Conservation (phyloP, 2,329 filamentous ascomycete genomes). For the Colletotrichum tropicicola region DNA sequence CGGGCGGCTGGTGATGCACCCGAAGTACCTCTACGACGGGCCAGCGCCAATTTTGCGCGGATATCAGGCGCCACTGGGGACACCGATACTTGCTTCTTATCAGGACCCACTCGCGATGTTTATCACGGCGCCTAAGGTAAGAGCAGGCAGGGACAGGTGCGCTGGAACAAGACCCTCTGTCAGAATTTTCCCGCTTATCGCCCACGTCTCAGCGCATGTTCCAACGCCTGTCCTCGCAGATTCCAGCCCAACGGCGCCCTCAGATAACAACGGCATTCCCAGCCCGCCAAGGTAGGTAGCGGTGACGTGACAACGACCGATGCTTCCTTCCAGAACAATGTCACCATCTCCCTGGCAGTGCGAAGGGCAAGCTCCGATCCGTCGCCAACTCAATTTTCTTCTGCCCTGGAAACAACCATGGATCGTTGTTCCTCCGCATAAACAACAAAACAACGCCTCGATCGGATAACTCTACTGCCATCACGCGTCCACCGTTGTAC, state of each 20-base stretch:
- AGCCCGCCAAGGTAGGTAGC: constrained; percentile 12
- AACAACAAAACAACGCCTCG: constrained; percentile 13
- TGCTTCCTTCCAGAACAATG: constrained; percentile 14
- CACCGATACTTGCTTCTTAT: constrained; percentile 18
- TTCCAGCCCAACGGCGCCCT: constrained; percentile 7
- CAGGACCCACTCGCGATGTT: not conserved
- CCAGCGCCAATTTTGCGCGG: not conserved
- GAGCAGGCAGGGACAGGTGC: not conserved
- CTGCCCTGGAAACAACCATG: constrained; percentile 18
- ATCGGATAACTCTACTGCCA: not conserved
- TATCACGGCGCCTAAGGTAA: constrained; percentile 2
- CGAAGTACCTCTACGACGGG: not conserved
- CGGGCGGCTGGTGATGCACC: not conserved
- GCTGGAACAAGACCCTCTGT: not conserved
- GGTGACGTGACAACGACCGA: constrained; percentile 15
- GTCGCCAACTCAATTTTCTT: constrained; percentile 3
- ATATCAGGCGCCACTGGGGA: not conserved
- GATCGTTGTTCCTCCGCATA: not conserved
- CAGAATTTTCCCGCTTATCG: not conserved
- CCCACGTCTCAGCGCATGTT: not conserved
- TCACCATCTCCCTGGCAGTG: constrained; percentile 12
- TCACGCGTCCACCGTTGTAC: not conserved
- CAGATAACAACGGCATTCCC: not conserved
- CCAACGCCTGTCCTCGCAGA: not conserved
- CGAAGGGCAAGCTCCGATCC: too few relatives aligned